These are phyloP conservation scores for Gaultheria prostrata DNA, from an alignment of 148 eudicot species.

Conservation along the genomic window DNA sequence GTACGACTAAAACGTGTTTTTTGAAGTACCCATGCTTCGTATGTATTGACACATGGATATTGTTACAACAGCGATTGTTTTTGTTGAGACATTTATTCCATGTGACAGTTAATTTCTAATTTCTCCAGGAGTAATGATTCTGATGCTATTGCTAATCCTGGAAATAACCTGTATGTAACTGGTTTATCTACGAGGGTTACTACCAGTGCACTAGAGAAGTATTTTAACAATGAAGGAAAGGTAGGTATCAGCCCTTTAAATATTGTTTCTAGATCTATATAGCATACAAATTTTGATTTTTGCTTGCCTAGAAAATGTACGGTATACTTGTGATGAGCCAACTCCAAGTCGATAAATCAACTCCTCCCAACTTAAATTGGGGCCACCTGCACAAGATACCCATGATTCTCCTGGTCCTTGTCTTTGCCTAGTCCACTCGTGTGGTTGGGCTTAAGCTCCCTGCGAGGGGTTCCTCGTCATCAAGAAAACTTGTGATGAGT, in stretches of 20 bases:
- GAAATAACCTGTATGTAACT: slow-evolving; percentile 68
- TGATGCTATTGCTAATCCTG: slow-evolving; percentile 51
- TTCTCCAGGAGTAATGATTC: slow-evolving; percentile 55
- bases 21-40: neutral
- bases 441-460: neutral
- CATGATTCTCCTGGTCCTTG: neutral
- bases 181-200: slow-evolving; percentile 69
- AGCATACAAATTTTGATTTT: neutral
- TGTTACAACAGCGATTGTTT: neutral
- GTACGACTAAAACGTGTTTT: neutral
- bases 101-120: slow-evolving; percentile 6
- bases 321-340: neutral
- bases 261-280: slow-evolving; percentile 6
- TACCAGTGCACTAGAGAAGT: slow-evolving; percentile 54
- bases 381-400: neutral
- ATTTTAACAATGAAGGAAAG: slow-evolving; percentile 66
- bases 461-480: neutral
- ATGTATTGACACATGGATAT: neutral
- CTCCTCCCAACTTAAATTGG: neutral
- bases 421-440: neutral
- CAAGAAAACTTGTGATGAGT: neutral
- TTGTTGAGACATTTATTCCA: slow-evolving; percentile 6
- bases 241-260: slow-evolving; percentile 47
- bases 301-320: neutral
- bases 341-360: neutral